These are phyloP conservation scores for Aspergillus costaricaensis DNA, from an alignment of 2,329 filamentous ascomycete species.

Conservation along the genomic window DNA sequence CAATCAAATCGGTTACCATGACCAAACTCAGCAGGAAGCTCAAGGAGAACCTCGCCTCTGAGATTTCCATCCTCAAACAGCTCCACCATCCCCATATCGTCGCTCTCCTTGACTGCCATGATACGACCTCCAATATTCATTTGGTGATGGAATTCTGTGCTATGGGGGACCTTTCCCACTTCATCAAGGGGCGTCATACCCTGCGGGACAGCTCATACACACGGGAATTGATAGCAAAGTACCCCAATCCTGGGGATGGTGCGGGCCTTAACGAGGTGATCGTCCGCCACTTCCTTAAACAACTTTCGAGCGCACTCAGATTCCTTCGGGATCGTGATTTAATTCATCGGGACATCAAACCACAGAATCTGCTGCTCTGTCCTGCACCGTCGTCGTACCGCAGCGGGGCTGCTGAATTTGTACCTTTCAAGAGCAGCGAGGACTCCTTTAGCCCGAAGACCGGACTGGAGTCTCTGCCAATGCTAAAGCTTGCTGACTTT, in stretches of 20 bases:
- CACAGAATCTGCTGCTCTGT: slow-evolving; percentile 89
- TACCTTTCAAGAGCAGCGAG: slow-evolving; percentile 76
- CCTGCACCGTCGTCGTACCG: slow-evolving; percentile 74
- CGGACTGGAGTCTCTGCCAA: slow-evolving; percentile 81
- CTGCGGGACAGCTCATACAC: slow-evolving; percentile 77
- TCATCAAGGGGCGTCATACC: slow-evolving; percentile 90
- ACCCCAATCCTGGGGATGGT: slow-evolving; percentile 77
- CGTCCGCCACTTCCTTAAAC: slow-evolving; percentile 92
- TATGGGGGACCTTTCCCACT: slow-evolving; percentile 87
- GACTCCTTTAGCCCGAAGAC: slow-evolving; percentile 78
- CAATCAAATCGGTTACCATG: slow-evolving; percentile 94
- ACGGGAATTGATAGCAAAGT: slow-evolving; percentile 87
- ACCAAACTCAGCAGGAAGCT: slow-evolving; percentile 91
- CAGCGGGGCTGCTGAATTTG: slow-evolving; percentile 59
- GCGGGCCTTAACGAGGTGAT: slow-evolving; percentile 91
- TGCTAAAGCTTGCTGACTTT: slow-evolving; percentile 98
- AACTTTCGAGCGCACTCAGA: slow-evolving; percentile 86
- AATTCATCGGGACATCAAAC: slow-evolving; percentile 96
- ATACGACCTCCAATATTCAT: slow-evolving; percentile 85
- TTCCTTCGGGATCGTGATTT: slow-evolving; percentile 84
- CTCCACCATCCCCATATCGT: slow-evolving; percentile 97
- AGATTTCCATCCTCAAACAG: slow-evolving; percentile 93
- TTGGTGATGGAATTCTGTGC: slow-evolving; percentile 99
- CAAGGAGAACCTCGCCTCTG: slow-evolving; percentile 90
- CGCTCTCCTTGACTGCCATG: slow-evolving; percentile 89